phyloP scores from a whole-genome alignment of 2,329 filamentous ascomycete genomes.

The Cladosporium sp. region DNA sequence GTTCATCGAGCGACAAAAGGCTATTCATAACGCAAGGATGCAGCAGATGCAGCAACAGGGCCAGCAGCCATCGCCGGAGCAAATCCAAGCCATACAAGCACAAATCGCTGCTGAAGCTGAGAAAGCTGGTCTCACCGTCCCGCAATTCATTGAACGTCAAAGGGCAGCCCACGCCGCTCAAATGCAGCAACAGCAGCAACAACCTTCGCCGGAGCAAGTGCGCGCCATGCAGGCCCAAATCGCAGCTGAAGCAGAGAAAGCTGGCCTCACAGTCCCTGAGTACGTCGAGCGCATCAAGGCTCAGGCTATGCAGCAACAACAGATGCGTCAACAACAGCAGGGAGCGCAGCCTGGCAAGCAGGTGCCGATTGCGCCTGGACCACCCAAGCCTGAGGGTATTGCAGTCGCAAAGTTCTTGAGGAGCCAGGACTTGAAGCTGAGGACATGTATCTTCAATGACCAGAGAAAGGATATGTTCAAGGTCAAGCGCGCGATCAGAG shows the following conservation, averaged over 20 bases:
- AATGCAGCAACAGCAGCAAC: constrained; percentile 36
- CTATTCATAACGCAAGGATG: constrained; percentile 58
- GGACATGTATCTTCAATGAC: constrained; percentile 91
- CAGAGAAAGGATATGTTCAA: constrained; percentile 98
- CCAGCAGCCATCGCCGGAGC: constrained; percentile 70
- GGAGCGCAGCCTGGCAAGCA: constrained; percentile 53
- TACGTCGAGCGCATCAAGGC: constrained; percentile 65
- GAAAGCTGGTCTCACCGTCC: constrained; percentile 80
- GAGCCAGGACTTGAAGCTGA: constrained; percentile 79
- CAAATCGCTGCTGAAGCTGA: constrained; percentile 80
- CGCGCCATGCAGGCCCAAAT: constrained; percentile 80
- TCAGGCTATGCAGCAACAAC: constrained; percentile 59
- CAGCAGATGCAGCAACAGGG: constrained; percentile 43
- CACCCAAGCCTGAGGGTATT: constrained; percentile 84
- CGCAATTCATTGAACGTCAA: constrained; percentile 70
- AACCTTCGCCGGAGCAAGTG: constrained; percentile 81
- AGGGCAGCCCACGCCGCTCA: constrained; percentile 49
- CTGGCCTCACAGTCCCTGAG: constrained; percentile 80
- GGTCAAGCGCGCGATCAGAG: constrained; percentile 94
- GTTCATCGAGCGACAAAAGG: constrained; percentile 65
- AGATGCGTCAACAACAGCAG: constrained; percentile 49
- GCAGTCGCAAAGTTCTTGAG: constrained; percentile 88
- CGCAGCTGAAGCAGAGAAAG: constrained; percentile 77
- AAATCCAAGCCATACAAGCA: constrained; percentile 80
- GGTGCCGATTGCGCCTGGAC: constrained; percentile 72